Percentiles rank a stretch among this genome's conserved stretches.
These are phyloP conservation scores for Phytophthora hybrid DNA, from an alignment of 352 stramenopile genomes.

Conservation along the genomic window DNA sequence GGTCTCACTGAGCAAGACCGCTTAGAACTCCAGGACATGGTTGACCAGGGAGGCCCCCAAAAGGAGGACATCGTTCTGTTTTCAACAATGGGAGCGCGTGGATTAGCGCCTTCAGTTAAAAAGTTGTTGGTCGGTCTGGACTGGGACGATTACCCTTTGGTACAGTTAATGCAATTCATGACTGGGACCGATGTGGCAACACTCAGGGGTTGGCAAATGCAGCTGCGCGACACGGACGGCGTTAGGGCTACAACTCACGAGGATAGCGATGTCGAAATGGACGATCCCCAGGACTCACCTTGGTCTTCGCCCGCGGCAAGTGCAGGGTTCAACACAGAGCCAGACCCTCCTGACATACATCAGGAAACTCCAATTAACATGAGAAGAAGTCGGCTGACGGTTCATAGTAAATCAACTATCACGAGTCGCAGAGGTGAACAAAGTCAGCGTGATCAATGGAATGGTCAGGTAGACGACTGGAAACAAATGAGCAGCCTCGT, in stretches of 20 bases:
- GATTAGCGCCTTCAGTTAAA: neutral
- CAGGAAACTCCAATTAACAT: neutral
- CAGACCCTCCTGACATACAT: neutral
- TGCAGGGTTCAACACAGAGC: neutral
- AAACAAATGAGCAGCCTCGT: neutral
- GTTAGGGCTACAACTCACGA: neutral
- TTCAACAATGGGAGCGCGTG: neutral
- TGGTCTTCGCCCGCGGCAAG: neutral
- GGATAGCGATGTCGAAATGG: neutral
- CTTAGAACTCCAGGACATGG: too few relatives aligned
- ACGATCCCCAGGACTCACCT: neutral
- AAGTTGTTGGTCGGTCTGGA: neutral
- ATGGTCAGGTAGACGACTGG: neutral
- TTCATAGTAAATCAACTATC: neutral
- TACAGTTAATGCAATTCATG: neutral
- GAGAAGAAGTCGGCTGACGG: neutral
- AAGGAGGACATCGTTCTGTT: too few relatives aligned
- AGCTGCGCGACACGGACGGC: neutral
- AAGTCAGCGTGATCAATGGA: neutral
- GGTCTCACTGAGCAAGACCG: too few relatives aligned
- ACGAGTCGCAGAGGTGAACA: neutral
- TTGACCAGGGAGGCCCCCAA: too few relatives aligned
- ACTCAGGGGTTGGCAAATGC: neutral
- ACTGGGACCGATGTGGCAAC: neutral
- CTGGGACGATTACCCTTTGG: neutral